Percentiles rank a stretch among this genome's conserved stretches.
phyloP scores from a whole-genome alignment of 1,284 basidiomycete species.

The Ustilago curta region DNA sequence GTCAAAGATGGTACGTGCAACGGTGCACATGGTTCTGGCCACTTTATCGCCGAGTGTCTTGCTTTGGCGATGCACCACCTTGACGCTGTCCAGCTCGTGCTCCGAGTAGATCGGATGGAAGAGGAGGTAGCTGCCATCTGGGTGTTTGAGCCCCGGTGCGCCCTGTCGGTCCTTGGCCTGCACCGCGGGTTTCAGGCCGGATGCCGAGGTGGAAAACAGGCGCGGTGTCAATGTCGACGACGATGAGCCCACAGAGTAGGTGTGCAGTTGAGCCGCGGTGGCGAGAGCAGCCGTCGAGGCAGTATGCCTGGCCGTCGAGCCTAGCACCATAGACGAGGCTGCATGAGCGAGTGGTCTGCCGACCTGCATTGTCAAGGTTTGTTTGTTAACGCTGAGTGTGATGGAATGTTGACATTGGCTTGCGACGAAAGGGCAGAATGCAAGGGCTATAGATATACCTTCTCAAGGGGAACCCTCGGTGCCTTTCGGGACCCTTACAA shows the following conservation, averaged over 20 bases:
- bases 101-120: constrained; percentile 55
- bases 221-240: constrained; percentile 1
- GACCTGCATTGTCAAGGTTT: not conserved
- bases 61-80: constrained; percentile 80
- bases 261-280: not conserved
- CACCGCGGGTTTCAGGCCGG: constrained; percentile 18
- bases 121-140: constrained; percentile 44
- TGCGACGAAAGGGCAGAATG: not conserved
- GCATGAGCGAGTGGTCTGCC: constrained; percentile 2
- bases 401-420: not conserved
- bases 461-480: no score
- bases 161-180: constrained; percentile 34
- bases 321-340: not conserved
- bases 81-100: constrained; percentile 79
- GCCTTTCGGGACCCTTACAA: no score
- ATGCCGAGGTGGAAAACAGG: constrained; percentile 6
- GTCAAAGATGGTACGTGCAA: constrained; percentile 50
- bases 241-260: not conserved
- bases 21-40: constrained; percentile 71
- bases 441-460: no score
- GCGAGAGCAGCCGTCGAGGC: not conserved
- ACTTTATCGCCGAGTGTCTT: constrained; percentile 80
- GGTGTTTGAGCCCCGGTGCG: constrained; percentile 27
- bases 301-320: not conserved
- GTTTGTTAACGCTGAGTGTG: not conserved